A percentile compares a stretch with the other conserved stretches of the same genome.
Conservation (phyloP, 106 monocot species). For the Dendrobium catenatum region DNA sequence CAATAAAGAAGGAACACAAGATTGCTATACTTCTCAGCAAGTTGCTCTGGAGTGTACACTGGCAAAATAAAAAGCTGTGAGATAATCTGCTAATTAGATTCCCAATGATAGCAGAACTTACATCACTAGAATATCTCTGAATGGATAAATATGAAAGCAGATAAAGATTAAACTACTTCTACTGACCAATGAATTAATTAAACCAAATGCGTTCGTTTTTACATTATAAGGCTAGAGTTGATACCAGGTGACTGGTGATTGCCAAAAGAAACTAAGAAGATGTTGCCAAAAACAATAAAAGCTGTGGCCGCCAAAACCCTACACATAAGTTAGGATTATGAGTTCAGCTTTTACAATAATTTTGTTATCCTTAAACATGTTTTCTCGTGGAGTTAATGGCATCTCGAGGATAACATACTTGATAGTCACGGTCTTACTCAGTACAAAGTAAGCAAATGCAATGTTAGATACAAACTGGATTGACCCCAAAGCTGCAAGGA, state of each 20-base stretch:
- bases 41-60: constrained; percentile 89
- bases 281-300: constrained; percentile 91
- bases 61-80: constrained; percentile 24
- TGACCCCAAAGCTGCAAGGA: constrained; percentile 97
- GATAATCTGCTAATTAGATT: background rate
- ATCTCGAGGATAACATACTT: constrained; percentile 48
- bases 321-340: constrained; percentile 15
- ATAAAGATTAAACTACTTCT: background rate
- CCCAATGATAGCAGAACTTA: background rate
- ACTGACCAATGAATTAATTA: background rate
- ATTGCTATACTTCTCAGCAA: constrained; percentile 78
- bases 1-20: constrained; percentile 84
- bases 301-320: constrained; percentile 83
- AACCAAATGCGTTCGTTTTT: background rate
- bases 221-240: background rate
- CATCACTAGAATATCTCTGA: background rate
- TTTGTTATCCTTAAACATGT: background rate
- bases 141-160: background rate
- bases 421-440: constrained; percentile 66
- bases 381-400: background rate
- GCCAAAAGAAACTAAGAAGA: constrained; percentile 92
- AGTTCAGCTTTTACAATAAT: background rate
- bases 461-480: constrained; percentile 96
- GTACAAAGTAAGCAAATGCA: constrained; percentile 93
- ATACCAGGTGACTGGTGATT: constrained; percentile 99